Conservation (phyloP, 163 green algal genomes). For the Prototheca wickerhamii region DNA sequence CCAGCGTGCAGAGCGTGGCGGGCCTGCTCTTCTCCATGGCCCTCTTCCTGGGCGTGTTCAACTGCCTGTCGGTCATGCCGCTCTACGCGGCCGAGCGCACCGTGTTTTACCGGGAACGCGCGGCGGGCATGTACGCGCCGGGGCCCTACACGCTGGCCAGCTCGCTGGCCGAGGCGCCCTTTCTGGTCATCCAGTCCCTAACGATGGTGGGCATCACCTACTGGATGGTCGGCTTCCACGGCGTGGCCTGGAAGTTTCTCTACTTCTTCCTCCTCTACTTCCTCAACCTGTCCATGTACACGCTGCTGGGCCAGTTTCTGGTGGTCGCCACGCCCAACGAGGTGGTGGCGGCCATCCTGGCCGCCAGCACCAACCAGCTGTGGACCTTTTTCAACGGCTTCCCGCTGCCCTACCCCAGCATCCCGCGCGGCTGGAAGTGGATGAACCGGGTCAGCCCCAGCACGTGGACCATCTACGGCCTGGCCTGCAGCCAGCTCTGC, state of each 20-base stretch:
- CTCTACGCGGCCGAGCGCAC: constrained; percentile 55
- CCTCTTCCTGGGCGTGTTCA: constrained; percentile 58
- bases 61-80: constrained; percentile 60
- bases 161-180: constrained; percentile 60
- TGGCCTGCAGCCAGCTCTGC: constrained; percentile 42
- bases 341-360: constrained; percentile 23
- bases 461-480: constrained; percentile 52
- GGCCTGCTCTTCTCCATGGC: constrained; percentile 22
- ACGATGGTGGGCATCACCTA: constrained; percentile 64
- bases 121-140: constrained; percentile 48
- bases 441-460: constrained; percentile 47
- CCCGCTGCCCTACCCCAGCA: constrained; percentile 41
- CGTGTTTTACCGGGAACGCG: constrained; percentile 64
- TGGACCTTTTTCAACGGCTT: constrained; percentile 51
- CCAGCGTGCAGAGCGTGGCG: constrained; percentile 47
- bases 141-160: constrained; percentile 45
- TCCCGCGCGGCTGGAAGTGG: constrained; percentile 45
- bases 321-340: constrained; percentile 21
- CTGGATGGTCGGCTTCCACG: constrained; percentile 30
- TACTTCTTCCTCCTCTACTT: constrained; percentile 24
- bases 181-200: constrained; percentile 50
- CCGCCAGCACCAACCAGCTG: constrained; percentile 21
- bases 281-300: constrained; percentile 24
- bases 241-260: constrained; percentile 25
- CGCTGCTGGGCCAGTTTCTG: constrained; percentile 23